Percentiles rank a stretch among this genome's conserved stretches.
These are phyloP conservation scores for Trichoderma polysporum DNA, from an alignment of 2,329 filamentous ascomycete genomes.

Conservation along the genomic window DNA sequence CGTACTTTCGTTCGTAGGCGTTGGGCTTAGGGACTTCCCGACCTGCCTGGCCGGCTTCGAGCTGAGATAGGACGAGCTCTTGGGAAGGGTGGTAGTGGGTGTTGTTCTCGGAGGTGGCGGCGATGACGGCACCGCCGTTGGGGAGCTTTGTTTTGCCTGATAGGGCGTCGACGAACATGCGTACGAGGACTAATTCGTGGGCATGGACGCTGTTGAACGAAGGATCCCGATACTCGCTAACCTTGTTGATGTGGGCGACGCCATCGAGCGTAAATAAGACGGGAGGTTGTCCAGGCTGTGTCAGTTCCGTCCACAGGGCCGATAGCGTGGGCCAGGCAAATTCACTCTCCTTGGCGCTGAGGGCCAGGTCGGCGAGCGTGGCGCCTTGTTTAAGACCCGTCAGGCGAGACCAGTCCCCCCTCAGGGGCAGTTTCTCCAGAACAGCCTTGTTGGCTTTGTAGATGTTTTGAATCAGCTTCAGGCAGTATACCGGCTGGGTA, in stretches of 20 bases:
- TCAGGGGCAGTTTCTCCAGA: constrained; percentile 52
- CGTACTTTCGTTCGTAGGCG: constrained; percentile 57
- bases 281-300: constrained; percentile 49
- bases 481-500: constrained; percentile 74
- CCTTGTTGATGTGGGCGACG: constrained; percentile 75
- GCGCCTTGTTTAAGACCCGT: constrained; percentile 52
- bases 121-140: constrained; percentile 79
- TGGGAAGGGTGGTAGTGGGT: constrained; percentile 63
- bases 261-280: constrained; percentile 78
- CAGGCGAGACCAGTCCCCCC: constrained; percentile 45
- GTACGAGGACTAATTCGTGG: constrained; percentile 76
- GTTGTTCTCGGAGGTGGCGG: constrained; percentile 72
- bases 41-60: constrained; percentile 45
- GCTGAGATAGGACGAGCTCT: constrained; percentile 63
- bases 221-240: constrained; percentile 71
- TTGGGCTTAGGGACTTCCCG: constrained; percentile 44
- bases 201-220: constrained; percentile 76
- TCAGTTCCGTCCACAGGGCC: constrained; percentile 78
- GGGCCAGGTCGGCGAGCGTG: constrained; percentile 67
- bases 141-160: constrained; percentile 55
- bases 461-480: constrained; percentile 72
- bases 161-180: constrained; percentile 72
- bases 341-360: constrained; percentile 71
- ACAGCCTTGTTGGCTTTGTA: constrained; percentile 68
- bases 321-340: constrained; percentile 77